Conservation (phyloP, 306 rosid genomes). For the Styphnolobium japonicum region DNA sequence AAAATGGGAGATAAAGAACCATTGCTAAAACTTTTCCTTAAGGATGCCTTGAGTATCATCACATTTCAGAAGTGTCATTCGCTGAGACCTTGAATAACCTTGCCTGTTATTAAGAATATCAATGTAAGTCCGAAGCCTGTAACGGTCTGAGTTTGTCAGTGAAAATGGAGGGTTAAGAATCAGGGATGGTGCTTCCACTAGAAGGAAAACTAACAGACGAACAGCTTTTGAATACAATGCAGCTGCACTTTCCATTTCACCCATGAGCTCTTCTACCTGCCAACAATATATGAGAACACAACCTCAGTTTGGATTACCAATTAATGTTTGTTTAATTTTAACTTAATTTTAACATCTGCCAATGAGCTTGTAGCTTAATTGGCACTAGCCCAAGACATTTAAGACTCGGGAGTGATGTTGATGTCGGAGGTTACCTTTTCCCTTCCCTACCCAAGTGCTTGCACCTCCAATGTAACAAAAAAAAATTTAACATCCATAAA, state of each 20-base stretch:
- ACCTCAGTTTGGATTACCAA: slow-evolving; percentile 14
- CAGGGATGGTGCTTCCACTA: slow-evolving; percentile 91
- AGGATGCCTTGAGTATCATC: slow-evolving; percentile 57
- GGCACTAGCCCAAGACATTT: too few relatives aligned
- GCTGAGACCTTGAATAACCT: slow-evolving; percentile 78
- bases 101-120: slow-evolving; percentile 77
- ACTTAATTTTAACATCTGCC: too few relatives aligned
- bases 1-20: slow-evolving; percentile 28
- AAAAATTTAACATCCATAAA: slow-evolving; percentile 10
- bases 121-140: slow-evolving; percentile 78
- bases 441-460: too few relatives aligned
- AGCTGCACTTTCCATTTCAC: slow-evolving; percentile 72
- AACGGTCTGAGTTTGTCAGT: slow-evolving; percentile 79
- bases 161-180: slow-evolving; percentile 91
- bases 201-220: slow-evolving; percentile 66
- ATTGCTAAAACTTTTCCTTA: slow-evolving; percentile 35
- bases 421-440: too few relatives aligned
- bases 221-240: slow-evolving; percentile 75
- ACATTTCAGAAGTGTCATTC: slow-evolving; percentile 57
- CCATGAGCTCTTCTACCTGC: slow-evolving; percentile 98
- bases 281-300: slow-evolving; percentile 15
- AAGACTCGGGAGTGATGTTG: too few relatives aligned
- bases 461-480: too few relatives aligned
- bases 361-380: too few relatives aligned
- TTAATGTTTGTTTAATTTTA: neutral